phyloP scores from a whole-genome alignment of 345 rosid genomes.

The Linum lewisii region DNA sequence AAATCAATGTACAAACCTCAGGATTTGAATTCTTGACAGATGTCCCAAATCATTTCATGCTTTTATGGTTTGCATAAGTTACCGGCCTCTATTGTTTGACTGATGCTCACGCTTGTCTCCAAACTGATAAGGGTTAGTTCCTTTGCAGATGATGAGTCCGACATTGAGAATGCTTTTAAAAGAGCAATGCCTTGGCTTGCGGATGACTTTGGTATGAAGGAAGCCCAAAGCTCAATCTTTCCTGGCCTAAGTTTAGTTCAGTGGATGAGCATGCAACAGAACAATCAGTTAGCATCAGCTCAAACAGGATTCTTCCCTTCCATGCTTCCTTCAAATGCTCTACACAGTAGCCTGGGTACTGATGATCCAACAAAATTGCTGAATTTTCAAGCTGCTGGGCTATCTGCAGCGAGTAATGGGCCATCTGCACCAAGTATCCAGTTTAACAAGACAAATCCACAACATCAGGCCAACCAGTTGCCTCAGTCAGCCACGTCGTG shows the following conservation, averaged over 20 bases:
- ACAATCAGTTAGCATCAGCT: slow-evolving; percentile 48
- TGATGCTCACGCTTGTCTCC: background rate
- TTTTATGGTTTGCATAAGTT: background rate
- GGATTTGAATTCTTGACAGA: background rate
- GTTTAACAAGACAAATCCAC: slow-evolving; percentile 49
- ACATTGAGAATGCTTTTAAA: slow-evolving; percentile 78
- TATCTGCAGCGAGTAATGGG: slow-evolving; percentile 18
- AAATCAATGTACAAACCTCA: background rate
- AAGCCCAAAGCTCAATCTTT: slow-evolving; percentile 56
- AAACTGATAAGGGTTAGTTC: slow-evolving; percentile 17
- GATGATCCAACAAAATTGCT: slow-evolving; percentile 75
- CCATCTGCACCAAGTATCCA: slow-evolving; percentile 44
- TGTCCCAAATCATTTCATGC: no score
- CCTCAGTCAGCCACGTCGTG: slow-evolving; percentile 43
- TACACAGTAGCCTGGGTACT: slow-evolving; percentile 47
- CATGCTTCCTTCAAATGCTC: slow-evolving; percentile 34
- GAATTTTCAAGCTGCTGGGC: slow-evolving; percentile 64
- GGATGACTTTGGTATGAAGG: slow-evolving; percentile 87
- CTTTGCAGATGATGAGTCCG: slow-evolving; percentile 73
- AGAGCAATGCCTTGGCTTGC: slow-evolving; percentile 97
- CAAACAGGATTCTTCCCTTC: slow-evolving; percentile 58
- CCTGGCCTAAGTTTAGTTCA: slow-evolving; percentile 90
- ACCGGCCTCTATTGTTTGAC: background rate
- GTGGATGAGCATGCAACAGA: slow-evolving; percentile 99
- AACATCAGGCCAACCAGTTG: slow-evolving; percentile 51